These are phyloP conservation scores for Stachybotrys chlorohalonatus DNA, from an alignment of 2,329 filamentous ascomycete genomes.

Conservation along the genomic window DNA sequence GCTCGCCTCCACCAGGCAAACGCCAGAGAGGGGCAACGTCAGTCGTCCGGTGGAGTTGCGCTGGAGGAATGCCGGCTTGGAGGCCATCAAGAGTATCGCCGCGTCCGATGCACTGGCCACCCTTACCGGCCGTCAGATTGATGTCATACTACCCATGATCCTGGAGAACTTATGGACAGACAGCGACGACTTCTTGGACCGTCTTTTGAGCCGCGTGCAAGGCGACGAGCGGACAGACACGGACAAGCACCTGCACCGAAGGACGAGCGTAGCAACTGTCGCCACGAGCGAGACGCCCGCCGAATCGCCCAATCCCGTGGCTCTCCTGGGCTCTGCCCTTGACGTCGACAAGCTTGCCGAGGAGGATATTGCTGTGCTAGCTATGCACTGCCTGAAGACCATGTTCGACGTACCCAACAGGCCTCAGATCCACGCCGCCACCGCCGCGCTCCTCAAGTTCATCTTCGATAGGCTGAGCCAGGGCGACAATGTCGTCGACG, in stretches of 20 bases:
- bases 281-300: slow-evolving; percentile 52
- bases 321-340: slow-evolving; percentile 69
- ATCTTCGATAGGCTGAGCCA: slow-evolving; percentile 51
- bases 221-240: slow-evolving; percentile 60
- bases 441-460: slow-evolving; percentile 64
- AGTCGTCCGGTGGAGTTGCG: slow-evolving; percentile 70
- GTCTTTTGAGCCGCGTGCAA: slow-evolving; percentile 58
- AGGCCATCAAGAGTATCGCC: slow-evolving; percentile 73
- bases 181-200: slow-evolving; percentile 58
- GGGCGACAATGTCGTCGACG: slow-evolving; percentile 43
- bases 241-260: slow-evolving; percentile 53
- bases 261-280: slow-evolving; percentile 73
- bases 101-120: slow-evolving; percentile 70
- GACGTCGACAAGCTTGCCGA: slow-evolving; percentile 88
- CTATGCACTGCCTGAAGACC: slow-evolving; percentile 76
- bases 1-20: slow-evolving; percentile 60
- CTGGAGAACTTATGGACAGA: slow-evolving; percentile 79
- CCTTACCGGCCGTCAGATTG: slow-evolving; percentile 66
- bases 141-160: slow-evolving; percentile 73
- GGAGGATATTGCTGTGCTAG: slow-evolving; percentile 76
- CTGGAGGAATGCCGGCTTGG: slow-evolving; percentile 65
- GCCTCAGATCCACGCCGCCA: slow-evolving; percentile 71
- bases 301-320: slow-evolving; percentile 58
- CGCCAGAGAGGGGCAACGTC: slow-evolving; percentile 41
- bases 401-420: slow-evolving; percentile 79